These are phyloP conservation scores for Colletotrichum euphorbiae DNA, from an alignment of 2,329 filamentous ascomycete species.

Conservation along the genomic window DNA sequence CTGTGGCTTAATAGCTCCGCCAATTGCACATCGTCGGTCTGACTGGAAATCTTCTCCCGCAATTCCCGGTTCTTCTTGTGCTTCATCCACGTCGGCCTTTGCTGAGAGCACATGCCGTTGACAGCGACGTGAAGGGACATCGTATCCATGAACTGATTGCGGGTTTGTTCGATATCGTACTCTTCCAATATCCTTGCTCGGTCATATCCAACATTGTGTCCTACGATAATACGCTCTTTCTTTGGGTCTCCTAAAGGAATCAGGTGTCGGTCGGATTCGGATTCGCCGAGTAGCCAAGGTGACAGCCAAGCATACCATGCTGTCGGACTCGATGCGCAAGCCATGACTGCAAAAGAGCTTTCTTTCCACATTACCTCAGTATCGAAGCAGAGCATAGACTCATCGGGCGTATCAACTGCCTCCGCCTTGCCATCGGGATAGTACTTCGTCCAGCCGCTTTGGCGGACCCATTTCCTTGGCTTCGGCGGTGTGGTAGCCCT, in stretches of 20 bases:
- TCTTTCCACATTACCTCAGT: constrained; percentile 98
- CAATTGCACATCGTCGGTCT: constrained; percentile 78
- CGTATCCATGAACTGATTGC: constrained; percentile 91
- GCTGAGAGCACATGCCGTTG: constrained; percentile 98
- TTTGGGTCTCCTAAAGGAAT: constrained; percentile 86
- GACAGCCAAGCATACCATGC: constrained; percentile 99
- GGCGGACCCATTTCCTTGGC: constrained; percentile 78
- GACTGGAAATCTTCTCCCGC: constrained; percentile 80
- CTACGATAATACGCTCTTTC: constrained; percentile 82
- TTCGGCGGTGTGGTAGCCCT: constrained; percentile 67
- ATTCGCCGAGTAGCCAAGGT: constrained; percentile 91
- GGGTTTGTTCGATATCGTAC: constrained; percentile 84
- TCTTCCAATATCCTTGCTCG: constrained; percentile 89
- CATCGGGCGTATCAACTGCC: constrained; percentile 79
- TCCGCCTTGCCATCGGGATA: constrained; percentile 77
- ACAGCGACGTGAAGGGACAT: constrained; percentile 99
- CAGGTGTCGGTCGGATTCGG: constrained; percentile 80
- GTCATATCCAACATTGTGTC: constrained; percentile 97
- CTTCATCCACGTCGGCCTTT: constrained; percentile 97
- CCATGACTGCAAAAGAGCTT: constrained; percentile 94
- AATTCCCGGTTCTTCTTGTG: constrained; percentile 91
- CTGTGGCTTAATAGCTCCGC: constrained; percentile 76
- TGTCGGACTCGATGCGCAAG: constrained; percentile 88
- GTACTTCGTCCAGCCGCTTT: constrained; percentile 97
- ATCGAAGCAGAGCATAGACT: constrained; percentile 89